Conservation (phyloP, 2,329 filamentous ascomycete species). For the Ceratocystis lukuohia region DNA sequence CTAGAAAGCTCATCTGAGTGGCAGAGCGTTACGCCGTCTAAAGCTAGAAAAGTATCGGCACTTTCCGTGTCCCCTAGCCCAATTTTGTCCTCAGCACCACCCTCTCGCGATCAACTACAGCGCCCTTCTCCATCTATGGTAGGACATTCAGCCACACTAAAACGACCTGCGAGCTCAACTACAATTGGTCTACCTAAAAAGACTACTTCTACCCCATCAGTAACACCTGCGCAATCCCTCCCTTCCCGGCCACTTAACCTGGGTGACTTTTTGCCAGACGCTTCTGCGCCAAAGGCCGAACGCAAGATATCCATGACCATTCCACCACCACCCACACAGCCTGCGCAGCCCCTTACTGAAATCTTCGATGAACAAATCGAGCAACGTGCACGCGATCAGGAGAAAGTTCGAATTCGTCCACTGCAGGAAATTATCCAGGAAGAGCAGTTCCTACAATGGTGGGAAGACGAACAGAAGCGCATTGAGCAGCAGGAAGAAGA, state of each 20-base stretch:
- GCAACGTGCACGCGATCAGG: conserved; percentile 60
- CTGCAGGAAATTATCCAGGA: conserved; percentile 92
- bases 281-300: conserved; percentile 42
- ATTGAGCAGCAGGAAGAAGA: conserved; percentile 48
- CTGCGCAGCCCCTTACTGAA: conserved; percentile 53
- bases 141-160: neutral
- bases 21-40: conserved; percentile 14
- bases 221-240: conserved; percentile 3
- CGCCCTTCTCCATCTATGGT: neutral
- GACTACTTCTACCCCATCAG: neutral
- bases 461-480: conserved; percentile 70
- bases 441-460: conserved; percentile 94
- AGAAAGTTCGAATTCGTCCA: conserved; percentile 75
- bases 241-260: conserved; percentile 12
- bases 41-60: conserved; percentile 4
- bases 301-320: conserved; percentile 44
- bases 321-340: conserved; percentile 13
- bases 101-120: conserved; percentile 4
- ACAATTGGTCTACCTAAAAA: neutral
- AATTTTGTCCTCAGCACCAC: neutral
- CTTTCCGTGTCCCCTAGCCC: neutral
- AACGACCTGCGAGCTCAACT: neutral
- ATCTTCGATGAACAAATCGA: conserved; percentile 73
- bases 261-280: conserved; percentile 11
- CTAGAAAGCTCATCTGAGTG: conserved; percentile 12